Evolutionary conservation across 148 eudicot genomes (phyloP), one percentile per base, ranked within the genome.

Genomic region (Chenopodium album): DNA sequence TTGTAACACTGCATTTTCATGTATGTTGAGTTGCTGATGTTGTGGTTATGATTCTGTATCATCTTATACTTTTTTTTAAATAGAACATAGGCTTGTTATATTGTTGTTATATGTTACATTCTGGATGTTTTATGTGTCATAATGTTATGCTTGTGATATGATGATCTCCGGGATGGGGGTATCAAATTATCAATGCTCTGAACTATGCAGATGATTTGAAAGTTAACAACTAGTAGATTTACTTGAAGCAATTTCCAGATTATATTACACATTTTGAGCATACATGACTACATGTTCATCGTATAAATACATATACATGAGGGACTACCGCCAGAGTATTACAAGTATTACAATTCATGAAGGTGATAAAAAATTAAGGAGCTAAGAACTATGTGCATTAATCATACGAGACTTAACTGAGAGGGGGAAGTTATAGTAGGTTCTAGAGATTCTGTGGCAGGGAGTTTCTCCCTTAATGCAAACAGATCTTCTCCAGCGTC

Each of bases 401-500:
- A 77, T 92, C 84, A 90, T 75, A 89, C 94, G 63, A 89, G 85
- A 75, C 84, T 92, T 85, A 92, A 79, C 81, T 88, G 87, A 47
- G 85, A 82, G 48, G 79, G 76, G 75, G 85, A 82, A 14, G 85
- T 59, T 80, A 37, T 71, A 11, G 85, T 52, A 28, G 85, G 75
- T 73, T 84, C 86, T 60, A 79, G 78, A 75, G 92, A 85, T 69
- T 82, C 92, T 34, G 79, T 37, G 50, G 88, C 81, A 26, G 82
- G 76, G 69, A 92, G 82, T 84, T 81, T 82, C 78, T 92, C 90
- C 44, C 91, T 81, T 47, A 94, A 52, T 6, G 89, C 86, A 46
- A 84, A 77, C 75, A 96, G 76, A 67, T 94, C 97, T 85, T 96
- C 94, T 11, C 99, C 99, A 41, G 93, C 95, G 86, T 89, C 89